Percentiles rank a stretch among this genome's conserved stretches.
Conservation (phyloP, 1,139 yeast species). For the Candida sojae region DNA sequence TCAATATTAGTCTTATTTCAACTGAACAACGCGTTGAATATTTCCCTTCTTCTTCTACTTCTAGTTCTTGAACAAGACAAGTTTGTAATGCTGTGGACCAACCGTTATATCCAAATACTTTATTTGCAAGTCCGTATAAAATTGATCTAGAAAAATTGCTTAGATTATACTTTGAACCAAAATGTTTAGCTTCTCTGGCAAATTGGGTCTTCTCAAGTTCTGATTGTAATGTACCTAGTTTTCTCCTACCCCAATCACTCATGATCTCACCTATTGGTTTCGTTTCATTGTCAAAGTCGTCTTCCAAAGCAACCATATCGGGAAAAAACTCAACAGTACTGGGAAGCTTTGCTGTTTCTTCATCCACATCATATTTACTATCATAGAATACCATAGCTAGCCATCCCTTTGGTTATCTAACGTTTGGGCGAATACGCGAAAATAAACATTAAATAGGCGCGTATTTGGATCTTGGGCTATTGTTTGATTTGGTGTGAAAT, state of each 20-base stretch:
- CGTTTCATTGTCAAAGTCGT: constrained; percentile 10
- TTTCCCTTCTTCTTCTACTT: constrained; percentile 10
- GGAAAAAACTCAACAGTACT: constrained; percentile 28
- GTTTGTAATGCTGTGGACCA: constrained; percentile 58
- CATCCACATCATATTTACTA: constrained; percentile 12
- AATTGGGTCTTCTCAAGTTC: constrained; percentile 30
- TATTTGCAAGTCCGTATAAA: constrained; percentile 58
- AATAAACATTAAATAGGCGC: not conserved
- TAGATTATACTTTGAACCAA: constrained; percentile 5
- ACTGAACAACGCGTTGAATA: constrained; percentile 27
- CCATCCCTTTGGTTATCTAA: not conserved
- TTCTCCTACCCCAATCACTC: constrained; percentile 30
- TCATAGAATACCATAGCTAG: constrained; percentile 8
- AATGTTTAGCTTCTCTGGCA: constrained; percentile 16
- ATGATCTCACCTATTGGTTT: constrained; percentile 3
- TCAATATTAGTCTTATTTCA: constrained; percentile 39
- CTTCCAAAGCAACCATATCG: constrained; percentile 21
- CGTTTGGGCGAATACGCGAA: not conserved
- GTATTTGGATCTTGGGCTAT: not conserved
- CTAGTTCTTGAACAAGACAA: constrained; percentile 6
- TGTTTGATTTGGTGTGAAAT: not conserved
- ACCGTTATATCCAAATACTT: constrained; percentile 63
- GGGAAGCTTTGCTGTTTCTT: constrained; percentile 9
- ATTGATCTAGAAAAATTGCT: constrained; percentile 20
- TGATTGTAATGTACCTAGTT: constrained; percentile 39